Evolutionary conservation across 202 grass and related monocot genomes (phyloP), one percentile per base, ranked within the genome.

Genomic region (Brachypodium distachyon): DNA sequence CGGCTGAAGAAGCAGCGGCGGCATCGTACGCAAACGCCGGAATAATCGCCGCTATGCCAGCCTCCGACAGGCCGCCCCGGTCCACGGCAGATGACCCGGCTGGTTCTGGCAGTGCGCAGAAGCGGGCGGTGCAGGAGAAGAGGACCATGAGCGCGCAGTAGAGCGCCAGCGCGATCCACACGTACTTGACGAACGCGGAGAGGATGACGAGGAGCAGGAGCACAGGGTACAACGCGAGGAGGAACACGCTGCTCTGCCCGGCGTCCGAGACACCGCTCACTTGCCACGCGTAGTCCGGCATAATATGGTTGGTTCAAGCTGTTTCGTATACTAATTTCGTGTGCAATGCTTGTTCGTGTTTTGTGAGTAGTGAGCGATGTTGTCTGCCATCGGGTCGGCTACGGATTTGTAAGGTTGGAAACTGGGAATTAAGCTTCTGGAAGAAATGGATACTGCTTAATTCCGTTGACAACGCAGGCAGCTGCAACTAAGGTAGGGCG

Each of bases 171-270:
- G 54, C 69, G 61, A 80, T 55, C 86, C 89, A 87, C 16, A 77
- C 72, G 67, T 82, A 87, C 73, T 8, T 61, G 78, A 82, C 61
- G 58, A 87, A 77, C 21, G 71, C 70, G 19, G 81, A 12, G 12
- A 87, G 72, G 56, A 91, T 36, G 80, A 84, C 58, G 42, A 83
- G 76, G 42, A 90, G 40, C 3, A 90, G 60, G 12, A 84, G 49
- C 71, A 81, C 19, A 17, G 72, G 78, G 77, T 87, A 81, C 25
- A 73, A 71, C 67, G 73, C 64, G 3, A 87, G 16, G 63, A 78
- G 19, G 31, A 85, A 34, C 73, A 42, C 14, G 36, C 34, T 81
- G 29, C 53, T 51, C 73, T 78, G 81, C n/a, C 69, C 40, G 19
- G 53, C 47, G 59, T 59, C 17, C 5, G 11, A 7, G 63, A 8